Conservation (phyloP, 1,284 basidiomycete species). For the Sparassis latifolia region DNA sequence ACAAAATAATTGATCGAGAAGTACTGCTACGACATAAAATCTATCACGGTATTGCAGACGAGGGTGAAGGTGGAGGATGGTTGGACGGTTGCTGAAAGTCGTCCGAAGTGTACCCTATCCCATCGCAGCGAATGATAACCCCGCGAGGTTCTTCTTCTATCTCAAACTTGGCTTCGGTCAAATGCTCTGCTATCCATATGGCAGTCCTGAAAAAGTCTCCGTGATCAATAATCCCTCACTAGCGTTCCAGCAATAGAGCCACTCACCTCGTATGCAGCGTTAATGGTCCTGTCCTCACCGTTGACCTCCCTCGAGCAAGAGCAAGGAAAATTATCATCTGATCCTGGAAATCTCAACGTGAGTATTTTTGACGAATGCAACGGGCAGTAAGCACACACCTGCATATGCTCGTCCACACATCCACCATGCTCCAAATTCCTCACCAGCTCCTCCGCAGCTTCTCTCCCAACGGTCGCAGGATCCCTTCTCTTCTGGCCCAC, state of each 20-base stretch:
- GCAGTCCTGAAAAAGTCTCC: constrained; percentile 44
- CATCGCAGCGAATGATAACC: background rate
- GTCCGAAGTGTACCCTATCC: background rate
- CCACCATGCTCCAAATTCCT: constrained; percentile 51
- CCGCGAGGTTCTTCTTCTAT: constrained; percentile 27
- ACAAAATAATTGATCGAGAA: no score
- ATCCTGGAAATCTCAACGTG: constrained; percentile 40
- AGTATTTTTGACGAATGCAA: background rate
- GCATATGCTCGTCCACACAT: constrained; percentile 61
- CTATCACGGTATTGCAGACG: no score
- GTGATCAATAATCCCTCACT: background rate
- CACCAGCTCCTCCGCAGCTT: constrained; percentile 51
- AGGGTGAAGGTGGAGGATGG: no score
- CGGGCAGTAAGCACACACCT: constrained; percentile 27
- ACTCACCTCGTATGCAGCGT: constrained; percentile 59
- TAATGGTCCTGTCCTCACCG: constrained; percentile 47
- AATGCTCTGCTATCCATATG: constrained; percentile 57
- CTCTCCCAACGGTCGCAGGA: constrained; percentile 42
- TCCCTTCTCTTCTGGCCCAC: constrained; percentile 44
- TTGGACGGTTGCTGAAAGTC: background rate
- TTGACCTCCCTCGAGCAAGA: constrained; percentile 55
- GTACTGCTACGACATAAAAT: no score
- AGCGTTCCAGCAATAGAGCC: background rate
- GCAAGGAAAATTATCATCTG: constrained; percentile 73
- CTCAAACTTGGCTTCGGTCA: constrained; percentile 55